Conservation (phyloP, 2,329 filamentous ascomycete species). For the Colletotrichum horii region DNA sequence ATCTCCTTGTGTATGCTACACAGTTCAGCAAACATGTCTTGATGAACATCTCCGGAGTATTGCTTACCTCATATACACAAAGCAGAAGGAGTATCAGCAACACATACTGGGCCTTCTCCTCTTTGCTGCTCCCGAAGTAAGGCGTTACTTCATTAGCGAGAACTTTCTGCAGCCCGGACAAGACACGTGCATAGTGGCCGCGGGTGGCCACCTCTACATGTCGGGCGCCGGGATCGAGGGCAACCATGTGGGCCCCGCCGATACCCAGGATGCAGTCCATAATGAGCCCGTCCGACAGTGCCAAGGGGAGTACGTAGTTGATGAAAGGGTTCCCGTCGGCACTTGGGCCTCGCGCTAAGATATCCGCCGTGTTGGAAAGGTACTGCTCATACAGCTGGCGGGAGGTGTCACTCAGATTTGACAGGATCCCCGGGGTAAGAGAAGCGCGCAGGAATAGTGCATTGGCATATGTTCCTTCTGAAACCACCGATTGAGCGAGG, state of each 20-base stretch:
- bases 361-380: not conserved
- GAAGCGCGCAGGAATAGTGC: rapidly evolving
- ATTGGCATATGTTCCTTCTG: rapidly evolving
- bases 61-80: not conserved
- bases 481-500: not conserved
- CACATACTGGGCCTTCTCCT: not conserved
- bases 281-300: not conserved
- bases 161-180: not conserved
- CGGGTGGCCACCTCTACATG: not conserved
- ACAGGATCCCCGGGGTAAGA: not conserved
- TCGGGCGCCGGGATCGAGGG: rapidly evolving
- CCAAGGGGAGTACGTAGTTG: not conserved
- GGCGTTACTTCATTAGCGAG: not conserved
- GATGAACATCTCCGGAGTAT: not conserved
- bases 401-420: not conserved
- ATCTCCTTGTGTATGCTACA: not conserved
- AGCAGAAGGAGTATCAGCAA: not conserved
- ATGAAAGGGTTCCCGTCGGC: not conserved
- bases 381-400: not conserved
- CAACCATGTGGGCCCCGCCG: not conserved
- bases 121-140: not conserved
- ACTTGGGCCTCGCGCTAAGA: not conserved
- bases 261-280: not conserved
- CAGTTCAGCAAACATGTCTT: not conserved
- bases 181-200: not conserved